Evolutionary conservation across 2,329 filamentous ascomycete species (phyloP), one percentile per base, ranked within the genome.

Genomic region (Phialocephala subalpina): DNA sequence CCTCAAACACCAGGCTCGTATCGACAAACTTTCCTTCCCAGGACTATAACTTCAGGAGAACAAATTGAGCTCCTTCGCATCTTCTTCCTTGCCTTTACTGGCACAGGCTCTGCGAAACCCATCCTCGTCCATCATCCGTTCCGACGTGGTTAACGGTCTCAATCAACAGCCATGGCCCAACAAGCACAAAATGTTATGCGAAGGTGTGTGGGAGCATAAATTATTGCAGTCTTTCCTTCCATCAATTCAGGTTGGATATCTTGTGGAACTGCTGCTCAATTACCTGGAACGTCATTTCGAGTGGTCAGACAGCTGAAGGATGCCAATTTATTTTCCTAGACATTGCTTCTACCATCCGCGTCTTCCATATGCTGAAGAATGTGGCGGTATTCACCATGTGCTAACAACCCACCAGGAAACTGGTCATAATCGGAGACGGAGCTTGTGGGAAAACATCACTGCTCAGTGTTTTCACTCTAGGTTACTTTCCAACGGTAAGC

Each of bases 381-480:
- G 27, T 27, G 53, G 7, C 6, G 47, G 47, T 9, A 11, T 9
- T 53, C 49, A 9, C n/a, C 20, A 14, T 22, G 7, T 20, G n/a
- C 62, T 60, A 22, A 63, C 45, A 27, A 33, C 25, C 38, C 38
- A 12, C 25, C 33, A 97, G 94, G 84, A 97, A 97, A 83, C 86
- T 97, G 77, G 94, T 97, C 76, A 97, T 97, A 74, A 97, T 97
- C 75, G 94, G 94, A 68, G 94, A 97, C 77, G 96, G 96, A 83
- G 96, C 96, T 73, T 99, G 96, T 81, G 96, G 96, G 76, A 99
- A 99, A 85, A 99, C 96, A 60, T 97, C 93, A 88, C 83, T 99
- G 75, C 84, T 99, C 72, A 97, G 94, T 78, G 96, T 99, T 73
- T 99, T 99, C 81, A 99, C 96, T 40, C 85, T 99, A 62, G 96